Evolutionary conservation across 768 basidiomycete genomes (phyloP), one percentile per base, ranked within the genome.

Genomic region (Cubamyces lactineus): DNA sequence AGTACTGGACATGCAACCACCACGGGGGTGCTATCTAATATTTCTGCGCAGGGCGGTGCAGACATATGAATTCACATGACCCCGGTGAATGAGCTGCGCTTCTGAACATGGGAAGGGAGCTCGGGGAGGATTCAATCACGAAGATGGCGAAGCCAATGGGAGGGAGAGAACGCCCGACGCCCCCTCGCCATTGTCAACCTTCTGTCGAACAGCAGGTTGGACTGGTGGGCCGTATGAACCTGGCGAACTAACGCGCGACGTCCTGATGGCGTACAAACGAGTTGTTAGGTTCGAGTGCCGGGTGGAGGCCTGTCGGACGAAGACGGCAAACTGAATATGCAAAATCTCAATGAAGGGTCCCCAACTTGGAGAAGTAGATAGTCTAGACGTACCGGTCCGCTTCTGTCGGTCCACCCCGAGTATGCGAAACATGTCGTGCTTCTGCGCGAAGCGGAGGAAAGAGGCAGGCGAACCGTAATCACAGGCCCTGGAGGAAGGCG

Each of bases 401-500:
- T 34, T 34, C 34, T 9, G 34, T 34, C 34, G 34, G 9, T 34
- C 34, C 34, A 34, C 34, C 34, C 34, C 11, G 5, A 34, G 34
- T 5, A 11, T 34, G 34, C 28, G 8, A 30, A 30, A 3, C 28
- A 30, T 34, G 34, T 34, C 5, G 5, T 11, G 34, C 34, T 34
- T 11, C 34, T 34, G 34, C 34, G 34, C 34, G 9, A 34, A 34
- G 34, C 34, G 34, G 26, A 21, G 46, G 46, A 47, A 21, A 28
- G 48, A 15, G 16, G 48, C 48, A 49, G 48, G 28, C 21, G 48
- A 26, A 13, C 24, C 28, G 21, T 39, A 43, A 63, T 70, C 62
- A 73, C 34, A 85, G 73, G 26, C 72, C 77, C 54, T 74, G 77
- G 30, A 86, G 69, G 70, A 88, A 89, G 34, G 82, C 81, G 3